Evolutionary conservation across 768 basidiomycete genomes (phyloP).

Genomic region (Suillus subaureus): DNA sequence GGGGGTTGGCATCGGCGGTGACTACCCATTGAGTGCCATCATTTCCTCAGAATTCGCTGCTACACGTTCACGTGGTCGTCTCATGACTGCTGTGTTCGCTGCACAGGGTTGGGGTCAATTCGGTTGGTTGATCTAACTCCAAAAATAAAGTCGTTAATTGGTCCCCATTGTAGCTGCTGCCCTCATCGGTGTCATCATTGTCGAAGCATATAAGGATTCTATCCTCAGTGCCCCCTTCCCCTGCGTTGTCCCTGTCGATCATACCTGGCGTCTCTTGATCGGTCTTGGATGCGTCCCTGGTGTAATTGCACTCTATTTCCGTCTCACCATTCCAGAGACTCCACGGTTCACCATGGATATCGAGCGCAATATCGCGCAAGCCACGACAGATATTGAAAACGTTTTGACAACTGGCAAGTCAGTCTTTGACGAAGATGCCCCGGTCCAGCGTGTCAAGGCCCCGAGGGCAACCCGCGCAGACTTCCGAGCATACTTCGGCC

Average conservation of each 20-base stretch:
- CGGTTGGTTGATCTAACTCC: constrained; percentile 33
- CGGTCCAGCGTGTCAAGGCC: constrained; percentile 61
- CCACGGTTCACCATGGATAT: constrained; percentile 94
- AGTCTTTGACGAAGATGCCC: constrained; percentile 55
- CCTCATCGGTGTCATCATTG: constrained; percentile 64
- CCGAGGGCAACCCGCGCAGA: constrained; percentile 72
- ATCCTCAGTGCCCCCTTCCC: constrained; percentile 47
- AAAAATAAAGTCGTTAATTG: background rate
- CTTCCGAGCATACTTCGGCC: constrained; percentile 67
- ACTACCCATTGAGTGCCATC: constrained; percentile 84
- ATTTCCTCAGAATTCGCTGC: constrained; percentile 90
- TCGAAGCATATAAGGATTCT: constrained; percentile 65
- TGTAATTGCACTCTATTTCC: constrained; percentile 84
- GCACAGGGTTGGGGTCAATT: constrained; percentile 89
- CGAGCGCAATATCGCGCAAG: constrained; percentile 78
- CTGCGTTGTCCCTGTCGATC: constrained; percentile 59
- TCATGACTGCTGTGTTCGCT: constrained; percentile 90
- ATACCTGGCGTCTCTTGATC: constrained; percentile 85
- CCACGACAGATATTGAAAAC: constrained; percentile 69
- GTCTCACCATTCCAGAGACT: constrained; percentile 90
- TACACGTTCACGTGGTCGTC: constrained; percentile 73
- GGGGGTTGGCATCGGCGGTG: constrained; percentile 87
- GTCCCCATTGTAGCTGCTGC: constrained; percentile 51
- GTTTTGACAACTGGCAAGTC: constrained; percentile 57
- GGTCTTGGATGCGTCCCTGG: constrained; percentile 87